Conservation (phyloP, 129 eudicot genomes). For the Flaveria ramosissima region DNA sequence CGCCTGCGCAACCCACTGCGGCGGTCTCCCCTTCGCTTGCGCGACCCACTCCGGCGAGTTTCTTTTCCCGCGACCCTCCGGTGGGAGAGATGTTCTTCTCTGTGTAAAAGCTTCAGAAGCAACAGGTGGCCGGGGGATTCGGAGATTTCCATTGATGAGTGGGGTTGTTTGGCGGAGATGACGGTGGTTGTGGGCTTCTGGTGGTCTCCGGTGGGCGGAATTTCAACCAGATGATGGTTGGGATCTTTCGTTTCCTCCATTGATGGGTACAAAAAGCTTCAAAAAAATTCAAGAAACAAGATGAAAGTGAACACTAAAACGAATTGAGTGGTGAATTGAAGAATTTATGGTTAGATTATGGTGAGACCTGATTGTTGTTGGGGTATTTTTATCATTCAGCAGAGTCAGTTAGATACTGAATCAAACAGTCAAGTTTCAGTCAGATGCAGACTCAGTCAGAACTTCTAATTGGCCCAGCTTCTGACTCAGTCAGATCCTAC, state of each 20-base stretch:
- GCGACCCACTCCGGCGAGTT: slow-evolving; percentile 38
- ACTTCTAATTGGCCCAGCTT: too few species aligned
- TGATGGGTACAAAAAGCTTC: neutral
- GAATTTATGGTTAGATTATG: too few species aligned
- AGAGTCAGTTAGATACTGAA: too few species aligned
- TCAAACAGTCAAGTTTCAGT: too few species aligned
- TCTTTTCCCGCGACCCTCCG: slow-evolving; percentile 58
- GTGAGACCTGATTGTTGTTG: slow-evolving; percentile 4
- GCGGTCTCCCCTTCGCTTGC: too few species aligned
- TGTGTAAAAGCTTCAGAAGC: slow-evolving; percentile 81
- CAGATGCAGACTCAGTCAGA: too few species aligned
- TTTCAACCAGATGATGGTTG: slow-evolving; percentile 53
- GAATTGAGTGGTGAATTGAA: neutral
- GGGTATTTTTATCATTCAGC: too few species aligned
- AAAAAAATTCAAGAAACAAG: too few species aligned
- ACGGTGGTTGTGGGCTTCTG: slow-evolving; percentile 31
- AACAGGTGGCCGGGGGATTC: slow-evolving; percentile 81
- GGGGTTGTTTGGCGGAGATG: slow-evolving; percentile 55
- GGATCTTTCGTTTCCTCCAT: slow-evolving; percentile 56
- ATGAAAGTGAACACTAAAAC: neutral
- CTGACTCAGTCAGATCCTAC: too few species aligned
- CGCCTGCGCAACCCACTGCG: too few species aligned
- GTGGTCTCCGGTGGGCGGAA: slow-evolving; percentile 59
- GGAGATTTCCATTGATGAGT: slow-evolving; percentile 80
- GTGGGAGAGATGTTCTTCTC: slow-evolving; percentile 69